Conservation (phyloP, 768 basidiomycete genomes). For the Russula brevipes region DNA sequence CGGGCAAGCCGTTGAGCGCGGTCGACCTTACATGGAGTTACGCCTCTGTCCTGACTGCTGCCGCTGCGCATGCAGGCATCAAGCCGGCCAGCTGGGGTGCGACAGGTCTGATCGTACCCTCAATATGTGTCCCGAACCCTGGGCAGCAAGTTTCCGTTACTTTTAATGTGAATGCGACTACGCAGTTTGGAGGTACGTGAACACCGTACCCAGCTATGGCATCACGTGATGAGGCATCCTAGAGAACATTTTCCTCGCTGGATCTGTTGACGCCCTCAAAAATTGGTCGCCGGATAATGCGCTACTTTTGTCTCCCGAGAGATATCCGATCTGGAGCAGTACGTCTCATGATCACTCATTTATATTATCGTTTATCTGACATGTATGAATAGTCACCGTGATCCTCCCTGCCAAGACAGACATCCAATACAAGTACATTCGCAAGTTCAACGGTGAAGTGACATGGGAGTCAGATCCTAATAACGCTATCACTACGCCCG, state of each 20-base stretch:
- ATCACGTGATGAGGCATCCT: background rate
- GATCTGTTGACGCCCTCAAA: conserved; percentile 50
- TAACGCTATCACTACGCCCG: conserved; percentile 46
- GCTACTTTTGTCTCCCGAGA: conserved; percentile 46
- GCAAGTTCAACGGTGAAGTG: conserved; percentile 48
- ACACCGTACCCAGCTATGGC: background rate
- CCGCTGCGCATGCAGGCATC: conserved; percentile 49
- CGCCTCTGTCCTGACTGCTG: conserved; percentile 60
- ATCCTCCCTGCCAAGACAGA: conserved; percentile 50
- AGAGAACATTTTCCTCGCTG: conserved; percentile 69
- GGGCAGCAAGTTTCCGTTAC: conserved; percentile 44
- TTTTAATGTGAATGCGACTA: conserved; percentile 61
- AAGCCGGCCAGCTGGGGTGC: conserved; percentile 63
- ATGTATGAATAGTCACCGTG: conserved; percentile 46
- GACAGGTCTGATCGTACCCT: conserved; percentile 45
- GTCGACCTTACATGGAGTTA: conserved; percentile 74
- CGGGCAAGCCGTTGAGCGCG: conserved; percentile 55
- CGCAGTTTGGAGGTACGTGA: conserved; percentile 52
- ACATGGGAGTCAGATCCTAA: conserved; percentile 73
- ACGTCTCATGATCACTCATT: conserved; percentile 29
- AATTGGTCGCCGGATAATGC: conserved; percentile 62
- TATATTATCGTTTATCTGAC: conserved; percentile 11
- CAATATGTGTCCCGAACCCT: conserved; percentile 32
- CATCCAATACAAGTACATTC: conserved; percentile 70
- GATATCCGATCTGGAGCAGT: conserved; percentile 70